A percentile compares a stretch with the other conserved stretches of the same genome.
Evolutionary conservation across 106 monocot species (phyloP).

Genomic region (Amphibolis antarctica): DNA sequence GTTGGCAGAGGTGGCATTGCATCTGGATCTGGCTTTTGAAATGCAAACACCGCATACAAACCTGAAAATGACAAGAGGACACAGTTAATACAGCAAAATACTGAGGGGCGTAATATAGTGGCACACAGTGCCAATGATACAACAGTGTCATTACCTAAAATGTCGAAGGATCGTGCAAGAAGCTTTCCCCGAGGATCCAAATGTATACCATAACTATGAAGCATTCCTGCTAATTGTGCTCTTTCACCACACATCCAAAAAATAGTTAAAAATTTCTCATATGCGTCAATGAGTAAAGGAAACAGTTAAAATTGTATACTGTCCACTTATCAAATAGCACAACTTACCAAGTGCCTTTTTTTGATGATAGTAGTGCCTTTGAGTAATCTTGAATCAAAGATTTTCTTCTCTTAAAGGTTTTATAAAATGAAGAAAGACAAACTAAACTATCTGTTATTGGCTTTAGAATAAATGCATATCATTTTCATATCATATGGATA

Average conservation of each 20-base stretch:
- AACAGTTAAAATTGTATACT: neutral
- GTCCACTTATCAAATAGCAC: too few relatives aligned
- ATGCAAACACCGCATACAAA: conserved; percentile 79
- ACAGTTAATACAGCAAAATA: neutral
- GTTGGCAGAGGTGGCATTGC: conserved; percentile 36
- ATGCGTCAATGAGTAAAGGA: neutral
- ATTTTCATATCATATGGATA: too few relatives aligned
- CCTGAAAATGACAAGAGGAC: conserved; percentile 25
- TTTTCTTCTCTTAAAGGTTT: too few relatives aligned
- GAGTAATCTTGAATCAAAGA: too few relatives aligned
- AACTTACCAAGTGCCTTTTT: too few relatives aligned
- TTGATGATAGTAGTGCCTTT: too few relatives aligned
- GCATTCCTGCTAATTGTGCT: conserved; percentile 71
- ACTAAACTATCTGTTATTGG: too few relatives aligned
- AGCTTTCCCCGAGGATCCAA: conserved; percentile 91
- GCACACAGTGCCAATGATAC: neutral
- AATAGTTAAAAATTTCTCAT: neutral
- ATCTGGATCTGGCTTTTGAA: conserved; percentile 88
- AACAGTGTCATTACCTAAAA: conserved; percentile 36
- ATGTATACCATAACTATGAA: conserved; percentile 46
- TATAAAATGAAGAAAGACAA: too few relatives aligned
- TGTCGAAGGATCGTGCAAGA: conserved; percentile 59
- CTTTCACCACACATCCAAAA: conserved; percentile 21
- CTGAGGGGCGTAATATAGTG: neutral
- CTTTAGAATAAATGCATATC: too few relatives aligned